phyloP scores from a whole-genome alignment of 345 rosid genomes.

The Lepidium africanum region DNA sequence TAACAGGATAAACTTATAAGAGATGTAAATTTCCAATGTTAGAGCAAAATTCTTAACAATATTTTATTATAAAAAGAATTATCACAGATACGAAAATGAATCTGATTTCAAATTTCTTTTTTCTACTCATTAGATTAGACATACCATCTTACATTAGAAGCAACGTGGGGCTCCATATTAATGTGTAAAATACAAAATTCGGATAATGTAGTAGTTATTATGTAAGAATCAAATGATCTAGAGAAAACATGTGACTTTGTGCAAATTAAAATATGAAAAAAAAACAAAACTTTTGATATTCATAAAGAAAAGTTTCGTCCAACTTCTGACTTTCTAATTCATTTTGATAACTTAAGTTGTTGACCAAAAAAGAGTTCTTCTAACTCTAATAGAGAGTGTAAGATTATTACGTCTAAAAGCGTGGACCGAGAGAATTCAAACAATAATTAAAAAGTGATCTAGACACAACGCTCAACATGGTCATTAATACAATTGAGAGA shows the following conservation, averaged over 20 bases:
- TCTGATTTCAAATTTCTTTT: too few species aligned
- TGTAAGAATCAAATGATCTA: background rate
- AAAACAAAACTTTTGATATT: background rate
- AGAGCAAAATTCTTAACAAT: too few species aligned
- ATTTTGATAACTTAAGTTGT: too few species aligned
- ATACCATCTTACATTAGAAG: background rate
- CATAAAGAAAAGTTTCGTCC: too few species aligned
- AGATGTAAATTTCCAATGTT: too few species aligned
- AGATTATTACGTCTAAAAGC: background rate
- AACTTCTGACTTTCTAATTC: too few species aligned
- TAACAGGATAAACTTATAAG: too few species aligned
- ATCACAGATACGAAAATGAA: too few species aligned
- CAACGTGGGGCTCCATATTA: background rate
- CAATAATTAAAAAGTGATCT: background rate
- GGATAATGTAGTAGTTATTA: background rate
- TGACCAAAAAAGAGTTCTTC: too few species aligned
- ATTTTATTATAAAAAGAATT: too few species aligned
- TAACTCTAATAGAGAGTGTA: too few species aligned
- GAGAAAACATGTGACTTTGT: conserved; percentile 1
- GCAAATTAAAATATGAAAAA: background rate
- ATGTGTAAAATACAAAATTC: background rate
- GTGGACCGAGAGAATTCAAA: background rate
- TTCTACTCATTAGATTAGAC: too few species aligned
- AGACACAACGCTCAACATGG: conserved; percentile 7
- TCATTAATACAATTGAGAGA: background rate